A percentile compares a stretch with the other conserved stretches of the same genome.
Evolutionary conservation across 176 grass and related monocot species (phyloP).

Genomic region (Pontederia crassipes): DNA sequence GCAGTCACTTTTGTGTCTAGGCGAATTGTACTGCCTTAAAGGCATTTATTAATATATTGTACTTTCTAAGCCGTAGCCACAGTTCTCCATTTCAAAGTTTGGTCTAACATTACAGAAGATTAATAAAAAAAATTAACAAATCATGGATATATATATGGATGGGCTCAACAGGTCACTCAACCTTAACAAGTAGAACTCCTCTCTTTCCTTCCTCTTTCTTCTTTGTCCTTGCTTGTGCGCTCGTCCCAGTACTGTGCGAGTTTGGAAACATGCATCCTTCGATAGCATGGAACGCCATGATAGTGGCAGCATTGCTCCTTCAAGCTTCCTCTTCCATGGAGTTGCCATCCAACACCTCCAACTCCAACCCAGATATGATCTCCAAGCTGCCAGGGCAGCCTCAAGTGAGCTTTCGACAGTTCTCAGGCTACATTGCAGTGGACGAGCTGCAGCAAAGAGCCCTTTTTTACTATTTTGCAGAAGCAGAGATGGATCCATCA

Average conservation of each 20-base stretch:
- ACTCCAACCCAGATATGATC: slow-evolving; percentile 38
- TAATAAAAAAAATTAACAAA: neutral
- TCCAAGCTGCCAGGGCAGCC: slow-evolving; percentile 62
- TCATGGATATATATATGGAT: neutral
- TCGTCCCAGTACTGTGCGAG: neutral
- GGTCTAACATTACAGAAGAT: no score
- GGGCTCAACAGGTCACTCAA: neutral
- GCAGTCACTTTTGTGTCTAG: no score
- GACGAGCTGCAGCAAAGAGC: slow-evolving; percentile 44
- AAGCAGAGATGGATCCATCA: slow-evolving; percentile 69
- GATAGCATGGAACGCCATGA: slow-evolving; percentile 6
- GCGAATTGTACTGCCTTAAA: no score
- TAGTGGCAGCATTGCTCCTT: slow-evolving; percentile 3
- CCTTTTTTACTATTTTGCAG: slow-evolving; percentile 94
- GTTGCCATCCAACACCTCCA: neutral
- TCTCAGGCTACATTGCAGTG: slow-evolving; percentile 79
- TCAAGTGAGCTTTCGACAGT: slow-evolving; percentile 64
- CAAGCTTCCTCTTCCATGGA: slow-evolving; percentile 5
- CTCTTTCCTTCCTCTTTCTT: neutral
- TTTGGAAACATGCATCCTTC: slow-evolving; percentile 3
- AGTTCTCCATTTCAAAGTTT: no score
- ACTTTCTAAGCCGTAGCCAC: no score
- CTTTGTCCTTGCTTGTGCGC: neutral
- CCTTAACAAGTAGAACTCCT: neutral
- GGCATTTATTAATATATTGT: no score